Evolutionary conservation across 768 basidiomycete species (phyloP).

Genomic region (Pleurotus giganteus): DNA sequence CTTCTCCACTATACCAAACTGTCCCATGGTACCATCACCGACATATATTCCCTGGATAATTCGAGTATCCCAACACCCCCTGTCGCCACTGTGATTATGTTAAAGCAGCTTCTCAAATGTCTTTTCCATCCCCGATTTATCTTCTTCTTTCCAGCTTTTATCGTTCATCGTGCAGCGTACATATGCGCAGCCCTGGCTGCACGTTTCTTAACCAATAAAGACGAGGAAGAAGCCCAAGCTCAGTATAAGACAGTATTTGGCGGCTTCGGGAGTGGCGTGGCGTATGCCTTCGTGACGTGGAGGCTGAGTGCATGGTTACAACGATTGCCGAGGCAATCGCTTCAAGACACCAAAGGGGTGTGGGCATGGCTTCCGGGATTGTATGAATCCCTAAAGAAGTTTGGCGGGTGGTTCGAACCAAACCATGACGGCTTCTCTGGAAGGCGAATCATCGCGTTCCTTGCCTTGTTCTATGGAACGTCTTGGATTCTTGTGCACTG

Average conservation of each 20-base stretch:
- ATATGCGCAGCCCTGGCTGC: constrained; percentile 42
- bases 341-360: not conserved
- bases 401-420: constrained; percentile 9
- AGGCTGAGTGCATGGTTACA: constrained; percentile 4
- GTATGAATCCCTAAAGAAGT: not conserved
- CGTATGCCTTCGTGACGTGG: constrained; percentile 11
- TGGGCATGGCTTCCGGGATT: not conserved
- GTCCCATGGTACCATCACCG: constrained; percentile 46
- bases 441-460: constrained; percentile 12
- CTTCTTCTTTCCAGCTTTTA: constrained; percentile 40
- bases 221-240: constrained; percentile 67
- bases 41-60: not conserved
- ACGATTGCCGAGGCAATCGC: constrained; percentile 10
- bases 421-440: constrained; percentile 16
- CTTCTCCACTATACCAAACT: constrained; percentile 50
- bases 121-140: constrained; percentile 42
- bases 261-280: constrained; percentile 37
- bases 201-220: constrained; percentile 37
- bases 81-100: constrained; percentile 14
- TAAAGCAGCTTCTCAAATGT: constrained; percentile 27
- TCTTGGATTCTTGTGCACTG: constrained; percentile 39
- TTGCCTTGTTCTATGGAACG: constrained; percentile 19
- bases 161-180: constrained; percentile 61
- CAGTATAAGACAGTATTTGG: constrained; percentile 70
- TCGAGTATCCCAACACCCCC: constrained; percentile 34